These are phyloP conservation scores for Martensiomyces pterosporus DNA, from an alignment of 192 early-diverging fungal genomes.

Conservation along the genomic window DNA sequence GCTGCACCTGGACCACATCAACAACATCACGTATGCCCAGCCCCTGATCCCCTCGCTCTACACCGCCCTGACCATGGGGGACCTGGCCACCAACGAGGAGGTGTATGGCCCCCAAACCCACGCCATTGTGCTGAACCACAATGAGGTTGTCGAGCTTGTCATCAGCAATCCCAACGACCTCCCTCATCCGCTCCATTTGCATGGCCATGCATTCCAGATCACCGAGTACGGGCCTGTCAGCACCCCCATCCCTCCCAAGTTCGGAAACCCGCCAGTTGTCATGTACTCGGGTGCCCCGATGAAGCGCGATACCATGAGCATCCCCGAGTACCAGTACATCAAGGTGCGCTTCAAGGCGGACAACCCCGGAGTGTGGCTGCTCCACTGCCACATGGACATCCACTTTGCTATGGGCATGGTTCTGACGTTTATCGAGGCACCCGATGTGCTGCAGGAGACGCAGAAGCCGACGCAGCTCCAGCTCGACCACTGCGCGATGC, in stretches of 20 bases:
- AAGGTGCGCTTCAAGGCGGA: slow-evolving; percentile 69
- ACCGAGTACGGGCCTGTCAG: slow-evolving; percentile 15
- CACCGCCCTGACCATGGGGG: slow-evolving; percentile 59
- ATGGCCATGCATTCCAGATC: slow-evolving; percentile 82
- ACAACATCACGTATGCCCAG: slow-evolving; percentile 60
- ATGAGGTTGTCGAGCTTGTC: slow-evolving; percentile 60
- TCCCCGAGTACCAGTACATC: slow-evolving; percentile 54
- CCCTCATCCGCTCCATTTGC: slow-evolving; percentile 73
- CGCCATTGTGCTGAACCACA: slow-evolving; percentile 56
- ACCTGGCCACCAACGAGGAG: slow-evolving; percentile 42
- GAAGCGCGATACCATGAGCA: slow-evolving; percentile 59
- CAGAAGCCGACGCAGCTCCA: slow-evolving; percentile 49
- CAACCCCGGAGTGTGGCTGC: slow-evolving; percentile 79
- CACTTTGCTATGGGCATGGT: slow-evolving; percentile 66
- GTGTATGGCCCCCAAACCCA: slow-evolving; percentile 63
- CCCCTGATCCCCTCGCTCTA: slow-evolving; percentile 63
- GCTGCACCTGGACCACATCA: slow-evolving; percentile 70
- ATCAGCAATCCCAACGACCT: slow-evolving; percentile 67
- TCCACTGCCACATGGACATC: slow-evolving; percentile 69
- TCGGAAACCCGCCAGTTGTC: too few relatives aligned
- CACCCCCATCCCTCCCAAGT: neutral
- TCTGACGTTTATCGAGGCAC: slow-evolving; percentile 66
- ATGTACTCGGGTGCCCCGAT: slow-evolving; percentile 7
- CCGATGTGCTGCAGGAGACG: slow-evolving; percentile 53
- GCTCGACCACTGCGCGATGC: slow-evolving; percentile 54